These are phyloP conservation scores for Conringia planisiliqua DNA, from an alignment of 345 rosid genomes.

Conservation along the genomic window DNA sequence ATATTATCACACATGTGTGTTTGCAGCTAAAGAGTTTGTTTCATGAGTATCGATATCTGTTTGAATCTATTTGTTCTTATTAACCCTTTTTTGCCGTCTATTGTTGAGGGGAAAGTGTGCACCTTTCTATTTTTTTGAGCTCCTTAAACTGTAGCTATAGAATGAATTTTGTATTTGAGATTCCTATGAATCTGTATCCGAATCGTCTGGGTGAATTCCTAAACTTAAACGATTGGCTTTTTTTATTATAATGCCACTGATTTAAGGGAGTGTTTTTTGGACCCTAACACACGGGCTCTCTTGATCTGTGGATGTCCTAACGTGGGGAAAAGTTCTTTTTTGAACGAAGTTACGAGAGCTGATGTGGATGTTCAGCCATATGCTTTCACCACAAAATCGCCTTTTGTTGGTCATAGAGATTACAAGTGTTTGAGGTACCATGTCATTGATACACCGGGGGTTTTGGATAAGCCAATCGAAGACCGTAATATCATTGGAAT, in stretches of 20 bases:
- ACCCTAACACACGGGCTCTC: constrained; percentile 54
- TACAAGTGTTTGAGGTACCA: constrained; percentile 53
- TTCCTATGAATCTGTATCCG: background rate
- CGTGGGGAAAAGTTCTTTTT: constrained; percentile 76
- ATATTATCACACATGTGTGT: constrained; percentile 7
- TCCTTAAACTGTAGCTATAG: background rate
- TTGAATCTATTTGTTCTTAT: constrained; percentile 7
- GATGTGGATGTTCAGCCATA: constrained; percentile 81
- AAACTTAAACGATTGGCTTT: background rate
- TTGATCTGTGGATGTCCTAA: constrained; percentile 76
- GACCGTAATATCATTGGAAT: constrained; percentile 90
- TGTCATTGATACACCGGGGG: too few relatives aligned
- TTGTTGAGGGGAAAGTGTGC: background rate
- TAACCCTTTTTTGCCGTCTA: background rate
- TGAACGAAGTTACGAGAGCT: constrained; percentile 80
- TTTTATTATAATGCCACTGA: too few relatives aligned
- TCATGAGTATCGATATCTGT: constrained; percentile 15
- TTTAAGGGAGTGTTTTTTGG: background rate
- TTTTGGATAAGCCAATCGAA: too few relatives aligned
- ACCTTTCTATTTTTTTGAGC: constrained; percentile 5
- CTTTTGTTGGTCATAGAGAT: constrained; percentile 80
- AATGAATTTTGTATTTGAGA: background rate
- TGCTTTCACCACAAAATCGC: too few relatives aligned
- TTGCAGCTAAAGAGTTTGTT: constrained; percentile 14
- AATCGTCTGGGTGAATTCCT: background rate